phyloP scores from a whole-genome alignment of 495 filamentous ascomycete genomes.

The Aspergillus haitiensis region DNA sequence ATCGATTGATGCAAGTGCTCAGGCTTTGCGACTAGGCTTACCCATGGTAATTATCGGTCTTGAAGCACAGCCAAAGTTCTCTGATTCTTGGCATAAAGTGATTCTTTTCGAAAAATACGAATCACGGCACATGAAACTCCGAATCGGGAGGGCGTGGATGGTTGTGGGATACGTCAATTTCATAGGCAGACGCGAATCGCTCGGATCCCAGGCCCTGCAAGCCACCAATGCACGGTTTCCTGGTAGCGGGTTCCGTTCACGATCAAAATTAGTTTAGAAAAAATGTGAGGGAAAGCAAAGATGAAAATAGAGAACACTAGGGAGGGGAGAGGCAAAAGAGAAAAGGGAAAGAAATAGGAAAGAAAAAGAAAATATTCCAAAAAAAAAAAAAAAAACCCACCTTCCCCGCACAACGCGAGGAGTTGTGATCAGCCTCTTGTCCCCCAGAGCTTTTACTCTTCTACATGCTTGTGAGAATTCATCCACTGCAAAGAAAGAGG shows the following conservation, averaged over 20 bases:
- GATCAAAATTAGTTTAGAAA: background rate
- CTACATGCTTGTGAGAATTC: background rate
- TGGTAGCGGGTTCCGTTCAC: slow-evolving; percentile 6
- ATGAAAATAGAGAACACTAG: too few species aligned
- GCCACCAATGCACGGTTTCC: slow-evolving; percentile 20
- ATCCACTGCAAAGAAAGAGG: background rate
- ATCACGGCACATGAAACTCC: slow-evolving; percentile 8
- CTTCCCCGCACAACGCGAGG: slow-evolving; percentile 24
- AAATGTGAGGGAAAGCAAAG: background rate
- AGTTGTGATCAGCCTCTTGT: slow-evolving; percentile 8
- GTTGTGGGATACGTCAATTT: slow-evolving; percentile 16
- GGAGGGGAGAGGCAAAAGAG: background rate
- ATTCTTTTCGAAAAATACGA: background rate
- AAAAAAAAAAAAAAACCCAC: slow-evolving; percentile 3
- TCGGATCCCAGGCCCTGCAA: slow-evolving; percentile 13
- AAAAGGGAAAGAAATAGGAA: background rate
- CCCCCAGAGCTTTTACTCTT: background rate
- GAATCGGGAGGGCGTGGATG: slow-evolving; percentile 2
- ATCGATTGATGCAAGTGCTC: slow-evolving; percentile 23
- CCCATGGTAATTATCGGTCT: slow-evolving; percentile 3
- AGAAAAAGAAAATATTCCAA: slow-evolving; percentile 20
- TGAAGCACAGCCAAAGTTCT: background rate
- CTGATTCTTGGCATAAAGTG: background rate
- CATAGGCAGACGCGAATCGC: slow-evolving; percentile 10
- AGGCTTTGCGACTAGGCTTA: background rate